Percentiles rank a stretch among this genome's conserved stretches.
phyloP scores from a whole-genome alignment of 306 rosid genomes.

The Canavalia ensiformis region DNA sequence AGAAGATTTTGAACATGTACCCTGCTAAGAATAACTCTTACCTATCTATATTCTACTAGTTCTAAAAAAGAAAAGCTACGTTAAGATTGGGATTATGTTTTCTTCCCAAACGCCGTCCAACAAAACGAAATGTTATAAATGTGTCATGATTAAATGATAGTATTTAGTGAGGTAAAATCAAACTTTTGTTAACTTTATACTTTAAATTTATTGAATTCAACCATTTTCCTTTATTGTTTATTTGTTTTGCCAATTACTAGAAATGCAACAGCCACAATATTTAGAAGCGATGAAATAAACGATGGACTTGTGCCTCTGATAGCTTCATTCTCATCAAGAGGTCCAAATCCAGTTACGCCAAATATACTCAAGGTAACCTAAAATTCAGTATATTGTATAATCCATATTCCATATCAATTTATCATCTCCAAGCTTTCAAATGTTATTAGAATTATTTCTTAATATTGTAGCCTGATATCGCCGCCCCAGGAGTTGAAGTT shows the following conservation, averaged over 20 bases:
- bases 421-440: not conserved
- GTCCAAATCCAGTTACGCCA: constrained; percentile 57
- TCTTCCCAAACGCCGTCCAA: too few species aligned
- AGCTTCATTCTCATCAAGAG: constrained; percentile 63
- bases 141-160: not conserved
- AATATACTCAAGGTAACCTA: constrained; percentile 62
- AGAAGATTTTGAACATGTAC: not conserved
- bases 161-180: not conserved
- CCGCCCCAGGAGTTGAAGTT: constrained; percentile 58
- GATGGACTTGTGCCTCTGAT: constrained; percentile 52
- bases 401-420: not conserved
- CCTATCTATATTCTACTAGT: too few species aligned
- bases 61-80: too few species aligned
- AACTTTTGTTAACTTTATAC: not conserved
- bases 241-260: not conserved
- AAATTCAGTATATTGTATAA: too few species aligned
- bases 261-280: constrained; percentile 58
- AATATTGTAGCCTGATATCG: constrained; percentile 57
- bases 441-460: not conserved
- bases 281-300: constrained; percentile 37
- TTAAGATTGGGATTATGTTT: too few species aligned
- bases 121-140: not conserved
- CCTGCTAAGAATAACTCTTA: too few species aligned
- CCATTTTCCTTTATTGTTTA: too few species aligned
- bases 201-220: not conserved